Percentiles rank a stretch among this genome's conserved stretches.
Evolutionary conservation across 495 filamentous ascomycete species (phyloP).

Genomic region (Rusavskia elegans): DNA sequence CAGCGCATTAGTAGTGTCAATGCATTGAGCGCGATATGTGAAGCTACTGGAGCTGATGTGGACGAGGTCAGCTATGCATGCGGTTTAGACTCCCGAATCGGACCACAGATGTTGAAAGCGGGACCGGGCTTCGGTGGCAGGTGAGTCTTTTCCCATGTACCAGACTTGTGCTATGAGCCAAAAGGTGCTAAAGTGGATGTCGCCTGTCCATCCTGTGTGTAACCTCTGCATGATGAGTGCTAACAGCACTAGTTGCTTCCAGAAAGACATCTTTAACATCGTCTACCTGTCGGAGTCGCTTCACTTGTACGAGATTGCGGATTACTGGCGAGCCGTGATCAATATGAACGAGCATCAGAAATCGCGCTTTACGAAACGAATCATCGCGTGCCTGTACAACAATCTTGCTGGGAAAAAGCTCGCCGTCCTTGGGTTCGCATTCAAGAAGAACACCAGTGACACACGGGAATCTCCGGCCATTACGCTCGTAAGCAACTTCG

Average conservation of each 20-base stretch:
- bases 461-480: conserved; percentile 58
- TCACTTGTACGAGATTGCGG: conserved; percentile 53
- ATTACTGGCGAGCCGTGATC: conserved; percentile 61
- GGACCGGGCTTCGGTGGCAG: conserved; percentile 34
- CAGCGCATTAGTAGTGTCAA: conserved; percentile 78
- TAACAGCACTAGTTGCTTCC: conserved; percentile 28
- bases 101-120: conserved; percentile 58
- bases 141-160: background rate
- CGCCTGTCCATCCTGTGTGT: too few species aligned
- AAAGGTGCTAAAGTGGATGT: too few species aligned
- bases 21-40: conserved; percentile 64
- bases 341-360: conserved; percentile 68
- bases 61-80: conserved; percentile 55
- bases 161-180: background rate
- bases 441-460: conserved; percentile 71
- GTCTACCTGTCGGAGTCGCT: conserved; percentile 58
- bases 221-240: background rate
- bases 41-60: conserved; percentile 60
- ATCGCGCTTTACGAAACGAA: conserved; percentile 44
- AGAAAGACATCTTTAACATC: conserved; percentile 66
- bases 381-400: conserved; percentile 51
- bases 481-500: conserved; percentile 46
- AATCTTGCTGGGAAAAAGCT: conserved; percentile 58
- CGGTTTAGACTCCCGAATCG: conserved; percentile 57
- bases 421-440: conserved; percentile 60